Conservation (phyloP, 2,329 filamentous ascomycete species). For the Cercospora beticola region DNA sequence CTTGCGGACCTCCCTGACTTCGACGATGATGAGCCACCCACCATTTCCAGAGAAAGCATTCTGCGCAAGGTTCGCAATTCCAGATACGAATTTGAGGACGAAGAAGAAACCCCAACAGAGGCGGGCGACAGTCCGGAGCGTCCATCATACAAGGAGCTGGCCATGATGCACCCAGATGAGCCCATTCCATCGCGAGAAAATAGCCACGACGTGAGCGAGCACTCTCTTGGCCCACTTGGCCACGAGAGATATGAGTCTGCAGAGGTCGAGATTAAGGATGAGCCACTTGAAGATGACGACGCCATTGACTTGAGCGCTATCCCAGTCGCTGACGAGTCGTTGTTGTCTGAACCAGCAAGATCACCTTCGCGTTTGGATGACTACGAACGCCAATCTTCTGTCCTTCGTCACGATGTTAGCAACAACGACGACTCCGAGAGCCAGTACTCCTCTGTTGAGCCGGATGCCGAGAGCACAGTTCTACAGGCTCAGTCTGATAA, state of each 20-base stretch:
- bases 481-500: constrained; percentile 24
- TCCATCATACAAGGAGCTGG: constrained; percentile 49
- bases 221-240: constrained; percentile 28
- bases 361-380: constrained; percentile 50
- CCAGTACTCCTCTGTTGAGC: constrained; percentile 50
- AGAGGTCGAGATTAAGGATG: constrained; percentile 69
- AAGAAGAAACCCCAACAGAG: constrained; percentile 48
- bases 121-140: constrained; percentile 24
- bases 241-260: constrained; percentile 59
- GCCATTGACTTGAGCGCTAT: constrained; percentile 66
- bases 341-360: constrained; percentile 55
- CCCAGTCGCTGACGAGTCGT: constrained; percentile 40
- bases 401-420: constrained; percentile 54
- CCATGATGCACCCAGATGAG: constrained; percentile 75
- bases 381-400: constrained; percentile 49
- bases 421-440: constrained; percentile 56
- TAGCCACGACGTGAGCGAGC: constrained; percentile 34
- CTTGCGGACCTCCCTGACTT: constrained; percentile 36
- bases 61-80: constrained; percentile 76
- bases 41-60: constrained; percentile 92
- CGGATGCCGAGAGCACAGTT: constrained; percentile 37
- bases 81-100: constrained; percentile 51
- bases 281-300: constrained; percentile 56
- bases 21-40: constrained; percentile 54
- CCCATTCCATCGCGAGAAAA: constrained; percentile 86